Percentiles rank a stretch among this genome's conserved stretches.
These are phyloP conservation scores for Datura wrightii DNA, from an alignment of 257 asterid species.

Conservation along the genomic window DNA sequence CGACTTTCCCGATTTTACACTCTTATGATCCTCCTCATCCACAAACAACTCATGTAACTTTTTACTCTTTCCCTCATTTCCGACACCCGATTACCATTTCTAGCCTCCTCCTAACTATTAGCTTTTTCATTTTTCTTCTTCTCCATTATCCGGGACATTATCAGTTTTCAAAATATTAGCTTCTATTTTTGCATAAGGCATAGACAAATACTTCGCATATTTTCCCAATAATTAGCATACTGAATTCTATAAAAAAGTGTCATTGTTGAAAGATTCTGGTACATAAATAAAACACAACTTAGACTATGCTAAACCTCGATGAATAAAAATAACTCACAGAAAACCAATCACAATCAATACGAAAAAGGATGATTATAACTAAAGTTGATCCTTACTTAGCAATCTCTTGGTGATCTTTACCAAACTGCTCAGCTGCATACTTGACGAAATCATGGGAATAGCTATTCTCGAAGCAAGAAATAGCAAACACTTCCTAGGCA, in stretches of 20 bases:
- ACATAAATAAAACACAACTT: conserved; percentile 6
- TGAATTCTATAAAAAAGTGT: neutral
- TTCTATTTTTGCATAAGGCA: neutral
- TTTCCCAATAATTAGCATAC: neutral
- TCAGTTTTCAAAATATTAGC: neutral
- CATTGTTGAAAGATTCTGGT: neutral
- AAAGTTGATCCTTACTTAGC: conserved; percentile 60
- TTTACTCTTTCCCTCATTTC: conserved; percentile 25
- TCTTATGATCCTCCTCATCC: conserved; percentile 27
- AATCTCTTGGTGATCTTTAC: conserved; percentile 67
- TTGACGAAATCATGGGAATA: conserved; percentile 67
- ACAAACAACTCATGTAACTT: conserved; percentile 50
- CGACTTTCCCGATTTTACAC: conserved; percentile 22
- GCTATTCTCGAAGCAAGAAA: conserved; percentile 54
- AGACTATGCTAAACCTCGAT: neutral
- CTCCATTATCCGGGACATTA: neutral
- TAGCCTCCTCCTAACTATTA: conserved; percentile 17
- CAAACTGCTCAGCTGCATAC: conserved; percentile 70
- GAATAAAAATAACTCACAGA: neutral
- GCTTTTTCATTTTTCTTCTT: conserved; percentile 30
- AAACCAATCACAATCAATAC: neutral
- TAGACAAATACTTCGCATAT: neutral
- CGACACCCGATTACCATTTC: neutral
- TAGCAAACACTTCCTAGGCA: conserved; percentile 49
- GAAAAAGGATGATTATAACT: neutral